phyloP scores from a whole-genome alignment of 208 protist genomes.

The Leptomonas pyrrhocoris region DNA sequence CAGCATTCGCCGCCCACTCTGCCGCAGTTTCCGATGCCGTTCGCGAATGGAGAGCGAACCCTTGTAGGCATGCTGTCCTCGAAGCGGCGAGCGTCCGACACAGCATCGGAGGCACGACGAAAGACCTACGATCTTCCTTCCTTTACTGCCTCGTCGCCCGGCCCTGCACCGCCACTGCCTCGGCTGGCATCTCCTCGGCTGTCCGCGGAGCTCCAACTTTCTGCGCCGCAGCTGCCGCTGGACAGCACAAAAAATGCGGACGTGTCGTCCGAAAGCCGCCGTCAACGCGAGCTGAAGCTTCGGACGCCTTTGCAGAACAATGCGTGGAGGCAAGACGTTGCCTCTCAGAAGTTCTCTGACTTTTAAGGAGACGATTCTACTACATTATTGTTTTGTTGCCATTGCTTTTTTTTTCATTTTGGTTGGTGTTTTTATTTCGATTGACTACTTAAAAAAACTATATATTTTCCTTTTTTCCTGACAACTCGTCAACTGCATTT shows the following conservation, averaged over 20 bases:
- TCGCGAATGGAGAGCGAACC: neutral
- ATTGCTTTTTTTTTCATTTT: conserved; percentile 15
- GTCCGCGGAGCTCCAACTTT: neutral
- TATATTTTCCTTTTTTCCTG: neutral
- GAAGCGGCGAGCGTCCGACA: neutral
- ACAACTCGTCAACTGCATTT: too few relatives aligned
- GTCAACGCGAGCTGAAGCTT: conserved; percentile 10
- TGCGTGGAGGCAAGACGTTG: neutral
- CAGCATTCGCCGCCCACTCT: neutral
- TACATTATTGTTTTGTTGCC: neutral
- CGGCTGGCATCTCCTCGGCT: neutral
- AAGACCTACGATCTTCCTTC: neutral
- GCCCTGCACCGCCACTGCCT: neutral
- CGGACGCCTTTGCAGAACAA: neutral
- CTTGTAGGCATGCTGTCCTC: neutral
- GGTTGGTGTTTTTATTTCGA: neutral
- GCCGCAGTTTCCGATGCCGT: neutral
- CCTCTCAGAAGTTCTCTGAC: neutral
- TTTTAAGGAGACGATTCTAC: neutral
- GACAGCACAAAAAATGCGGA: neutral
- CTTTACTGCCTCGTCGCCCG: neutral
- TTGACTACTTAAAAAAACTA: neutral
- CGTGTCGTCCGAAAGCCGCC: conserved; percentile 4
- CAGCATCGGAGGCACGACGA: neutral
- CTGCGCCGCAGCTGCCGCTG: neutral